A percentile compares a stretch with the other conserved stretches of the same genome.
Evolutionary conservation across 163 green algal species (phyloP).

Genomic region (Scenedesmus sp.): DNA sequence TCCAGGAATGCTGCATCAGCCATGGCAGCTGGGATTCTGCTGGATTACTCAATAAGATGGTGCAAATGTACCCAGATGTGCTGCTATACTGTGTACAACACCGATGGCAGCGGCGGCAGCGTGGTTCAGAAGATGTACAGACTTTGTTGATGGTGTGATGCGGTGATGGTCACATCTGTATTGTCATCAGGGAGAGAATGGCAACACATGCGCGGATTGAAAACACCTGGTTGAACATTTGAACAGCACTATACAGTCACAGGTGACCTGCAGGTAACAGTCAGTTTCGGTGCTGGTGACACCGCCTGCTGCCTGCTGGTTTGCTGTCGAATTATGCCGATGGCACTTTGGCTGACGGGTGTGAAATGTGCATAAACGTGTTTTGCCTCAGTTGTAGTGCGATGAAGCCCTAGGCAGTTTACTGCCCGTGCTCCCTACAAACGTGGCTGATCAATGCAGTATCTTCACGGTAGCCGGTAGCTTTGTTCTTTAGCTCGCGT

Average conservation of each 20-base stretch:
- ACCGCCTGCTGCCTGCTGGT: neutral
- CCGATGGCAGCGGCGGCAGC: no score
- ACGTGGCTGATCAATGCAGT: neutral
- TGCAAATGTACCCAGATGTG: no score
- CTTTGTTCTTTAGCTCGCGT: no score
- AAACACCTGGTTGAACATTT: no score
- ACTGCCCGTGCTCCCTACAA: neutral
- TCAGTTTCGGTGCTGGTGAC: neutral
- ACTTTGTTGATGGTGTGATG: no score
- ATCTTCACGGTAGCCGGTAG: neutral
- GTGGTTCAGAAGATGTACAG: no score
- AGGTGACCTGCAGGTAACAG: neutral
- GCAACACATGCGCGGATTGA: no score
- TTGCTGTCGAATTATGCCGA: neutral
- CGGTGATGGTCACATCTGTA: no score
- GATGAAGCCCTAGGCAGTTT: neutral
- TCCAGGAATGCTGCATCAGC: constrained; percentile 30
- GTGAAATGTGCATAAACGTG: neutral
- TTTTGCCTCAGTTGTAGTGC: neutral
- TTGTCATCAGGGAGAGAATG: no score
- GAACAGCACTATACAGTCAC: neutral
- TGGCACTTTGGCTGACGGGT: neutral
- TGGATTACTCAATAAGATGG: no score
- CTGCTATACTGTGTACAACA: no score
- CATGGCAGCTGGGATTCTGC: neutral